Conservation (phyloP, 352 stramenopile species). For the Globisporangium middletonii region DNA sequence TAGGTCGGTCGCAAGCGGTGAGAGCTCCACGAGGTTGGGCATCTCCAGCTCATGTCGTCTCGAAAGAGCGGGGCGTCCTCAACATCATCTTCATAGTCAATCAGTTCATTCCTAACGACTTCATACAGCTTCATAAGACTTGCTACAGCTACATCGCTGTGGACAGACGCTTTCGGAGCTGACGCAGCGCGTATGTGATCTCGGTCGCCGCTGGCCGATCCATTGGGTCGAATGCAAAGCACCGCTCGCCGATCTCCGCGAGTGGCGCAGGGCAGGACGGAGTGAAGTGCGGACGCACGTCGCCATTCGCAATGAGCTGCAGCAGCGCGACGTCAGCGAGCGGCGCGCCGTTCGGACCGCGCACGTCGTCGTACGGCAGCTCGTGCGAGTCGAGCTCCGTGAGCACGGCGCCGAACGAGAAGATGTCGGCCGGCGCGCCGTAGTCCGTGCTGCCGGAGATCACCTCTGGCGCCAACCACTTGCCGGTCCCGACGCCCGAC, state of each 20-base stretch:
- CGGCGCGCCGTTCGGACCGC: constrained; percentile 14
- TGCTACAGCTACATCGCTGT: too few species aligned
- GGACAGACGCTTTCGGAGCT: background rate
- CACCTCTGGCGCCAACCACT: constrained; percentile 36
- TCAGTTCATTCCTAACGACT: too few species aligned
- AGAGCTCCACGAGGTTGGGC: too few species aligned
- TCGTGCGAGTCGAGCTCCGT: constrained; percentile 39
- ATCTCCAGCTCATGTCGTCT: too few species aligned
- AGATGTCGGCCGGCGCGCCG: constrained; percentile 26
- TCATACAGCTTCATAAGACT: too few species aligned
- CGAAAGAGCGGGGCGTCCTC: too few species aligned
- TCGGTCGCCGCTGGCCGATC: background rate
- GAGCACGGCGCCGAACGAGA: constrained; percentile 31
- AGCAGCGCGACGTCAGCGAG: constrained; percentile 31
- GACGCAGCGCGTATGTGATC: background rate
- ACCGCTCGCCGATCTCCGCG: background rate
- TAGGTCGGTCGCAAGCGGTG: too few species aligned
- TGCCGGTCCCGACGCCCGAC: constrained; percentile 21
- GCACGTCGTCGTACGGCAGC: constrained; percentile 28
- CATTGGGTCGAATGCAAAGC: background rate
- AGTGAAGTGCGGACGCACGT: constrained; percentile 23
- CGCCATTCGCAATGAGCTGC: constrained; percentile 24
- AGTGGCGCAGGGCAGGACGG: background rate
- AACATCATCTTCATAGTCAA: too few species aligned
- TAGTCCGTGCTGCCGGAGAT: constrained; percentile 23